These are phyloP conservation scores for Cyathus striatus DNA, from an alignment of 768 basidiomycete genomes.

Conservation along the genomic window DNA sequence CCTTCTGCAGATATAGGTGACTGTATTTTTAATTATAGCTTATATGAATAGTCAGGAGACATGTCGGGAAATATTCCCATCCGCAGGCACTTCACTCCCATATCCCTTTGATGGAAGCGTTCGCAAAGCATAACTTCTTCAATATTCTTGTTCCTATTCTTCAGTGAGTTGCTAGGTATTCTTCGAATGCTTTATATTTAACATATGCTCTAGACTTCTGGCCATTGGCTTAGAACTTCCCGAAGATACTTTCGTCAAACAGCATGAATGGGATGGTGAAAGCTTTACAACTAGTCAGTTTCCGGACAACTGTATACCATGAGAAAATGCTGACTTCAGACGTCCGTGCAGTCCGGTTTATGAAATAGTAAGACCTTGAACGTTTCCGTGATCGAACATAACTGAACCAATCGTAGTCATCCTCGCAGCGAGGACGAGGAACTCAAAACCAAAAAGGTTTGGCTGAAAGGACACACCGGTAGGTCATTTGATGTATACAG, in stretches of 20 bases:
- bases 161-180: slow-evolving; percentile 20
- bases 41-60: slow-evolving; percentile 39
- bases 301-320: too few species aligned
- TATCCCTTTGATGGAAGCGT: slow-evolving; percentile 46
- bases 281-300: slow-evolving; percentile 38
- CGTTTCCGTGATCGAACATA: too few species aligned
- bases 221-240: slow-evolving; percentile 50
- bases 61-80: slow-evolving; percentile 40
- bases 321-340: too few species aligned
- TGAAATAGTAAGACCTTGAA: slow-evolving; percentile 59
- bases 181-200: background rate
- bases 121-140: slow-evolving; percentile 45
- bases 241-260: slow-evolving; percentile 44
- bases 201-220: slow-evolving; percentile 29
- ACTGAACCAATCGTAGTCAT: too few species aligned
- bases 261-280: slow-evolving; percentile 35
- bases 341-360: slow-evolving; percentile 52
- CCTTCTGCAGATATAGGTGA: background rate
- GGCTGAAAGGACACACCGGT: slow-evolving; percentile 61
- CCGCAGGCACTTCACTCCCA: slow-evolving; percentile 45
- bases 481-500: background rate
- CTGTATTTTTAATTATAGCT: background rate
- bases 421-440: slow-evolving; percentile 48
- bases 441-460: slow-evolving; percentile 44
- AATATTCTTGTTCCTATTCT: slow-evolving; percentile 46